These are phyloP conservation scores for Postia placenta DNA, from an alignment of 768 basidiomycete genomes.

Conservation along the genomic window DNA sequence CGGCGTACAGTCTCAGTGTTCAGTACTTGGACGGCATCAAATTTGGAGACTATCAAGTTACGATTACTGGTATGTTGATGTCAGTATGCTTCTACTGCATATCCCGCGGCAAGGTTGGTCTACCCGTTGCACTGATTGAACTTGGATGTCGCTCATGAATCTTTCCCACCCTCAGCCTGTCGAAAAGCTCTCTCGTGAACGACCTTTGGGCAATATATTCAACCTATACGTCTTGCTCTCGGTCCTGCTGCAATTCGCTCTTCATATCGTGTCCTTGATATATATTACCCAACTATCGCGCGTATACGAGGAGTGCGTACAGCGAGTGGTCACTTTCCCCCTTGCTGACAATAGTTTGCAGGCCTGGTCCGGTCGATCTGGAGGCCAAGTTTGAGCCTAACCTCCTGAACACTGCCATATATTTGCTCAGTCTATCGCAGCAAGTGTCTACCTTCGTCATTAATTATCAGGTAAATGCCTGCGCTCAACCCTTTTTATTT, in stretches of 20 bases:
- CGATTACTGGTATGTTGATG: slow-evolving; percentile 95
- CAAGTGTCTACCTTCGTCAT: slow-evolving; percentile 98
- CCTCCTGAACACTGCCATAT: slow-evolving; percentile 94
- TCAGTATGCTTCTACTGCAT: slow-evolving; percentile 98
- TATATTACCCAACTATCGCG: slow-evolving; percentile 91
- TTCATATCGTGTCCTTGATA: slow-evolving; percentile 85
- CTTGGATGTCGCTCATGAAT: too few relatives aligned
- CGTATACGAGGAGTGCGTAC: slow-evolving; percentile 63
- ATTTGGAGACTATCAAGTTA: slow-evolving; percentile 98
- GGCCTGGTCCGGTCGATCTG: slow-evolving; percentile 75
- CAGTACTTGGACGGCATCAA: slow-evolving; percentile 99
- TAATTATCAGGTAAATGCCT: slow-evolving; percentile 75
- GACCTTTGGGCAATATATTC: slow-evolving; percentile 94
- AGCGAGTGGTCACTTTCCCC: neutral
- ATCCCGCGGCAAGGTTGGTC: slow-evolving; percentile 85
- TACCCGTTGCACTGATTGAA: too few relatives aligned
- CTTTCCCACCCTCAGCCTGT: slow-evolving; percentile 59
- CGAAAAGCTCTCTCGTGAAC: slow-evolving; percentile 88
- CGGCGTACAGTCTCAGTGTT: slow-evolving; percentile 96
- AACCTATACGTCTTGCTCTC: slow-evolving; percentile 93
- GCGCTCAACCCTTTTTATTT: neutral
- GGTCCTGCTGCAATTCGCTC: slow-evolving; percentile 86
- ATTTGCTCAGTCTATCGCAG: slow-evolving; percentile 90
- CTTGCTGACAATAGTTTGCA: slow-evolving; percentile 24
- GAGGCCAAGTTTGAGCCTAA: slow-evolving; percentile 97